Evolutionary conservation across 352 stramenopile genomes (phyloP).

Genomic region (Saprolegnia parasitica): DNA sequence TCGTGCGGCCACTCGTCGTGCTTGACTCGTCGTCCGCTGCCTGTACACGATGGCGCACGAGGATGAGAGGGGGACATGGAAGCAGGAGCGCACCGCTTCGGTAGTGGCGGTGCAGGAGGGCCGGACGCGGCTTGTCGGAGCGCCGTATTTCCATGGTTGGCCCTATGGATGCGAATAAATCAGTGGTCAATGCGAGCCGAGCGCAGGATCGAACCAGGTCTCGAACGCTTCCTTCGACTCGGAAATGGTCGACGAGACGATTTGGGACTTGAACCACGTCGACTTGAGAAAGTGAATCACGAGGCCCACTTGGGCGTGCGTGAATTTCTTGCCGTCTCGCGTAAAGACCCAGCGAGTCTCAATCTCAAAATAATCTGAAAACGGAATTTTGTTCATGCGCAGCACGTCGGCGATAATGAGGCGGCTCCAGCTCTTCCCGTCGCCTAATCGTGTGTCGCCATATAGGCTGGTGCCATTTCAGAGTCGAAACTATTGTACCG

Average conservation of each 20-base stretch:
- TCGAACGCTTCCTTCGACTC: conserved; percentile 69
- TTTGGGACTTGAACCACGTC: conserved; percentile 82
- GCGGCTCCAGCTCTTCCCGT: conserved; percentile 34
- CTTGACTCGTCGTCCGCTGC: too few species aligned
- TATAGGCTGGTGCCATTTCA: background rate
- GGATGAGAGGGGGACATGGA: too few species aligned
- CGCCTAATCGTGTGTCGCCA: conserved; percentile 4
- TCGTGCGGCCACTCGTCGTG: too few species aligned
- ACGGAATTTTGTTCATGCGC: conserved; percentile 72
- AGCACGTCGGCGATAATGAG: conserved; percentile 60
- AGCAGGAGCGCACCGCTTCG: too few species aligned
- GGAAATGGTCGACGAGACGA: conserved; percentile 65
- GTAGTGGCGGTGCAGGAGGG: too few species aligned
- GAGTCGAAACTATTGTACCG: conserved; percentile 5
- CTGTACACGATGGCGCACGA: too few species aligned
- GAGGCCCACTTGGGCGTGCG: conserved; percentile 61
- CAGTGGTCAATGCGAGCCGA: background rate
- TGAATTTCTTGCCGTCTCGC: conserved; percentile 66
- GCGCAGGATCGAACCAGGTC: conserved; percentile 34
- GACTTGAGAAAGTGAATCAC: conserved; percentile 75
- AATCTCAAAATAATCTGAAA: conserved; percentile 80
- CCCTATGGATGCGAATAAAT: too few species aligned
- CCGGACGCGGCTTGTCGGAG: too few species aligned
- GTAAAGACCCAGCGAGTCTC: conserved; percentile 76
- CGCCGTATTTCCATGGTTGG: too few species aligned